Evolutionary conservation across 1,284 basidiomycete species (phyloP).

Genomic region (Coniophora puteana): DNA sequence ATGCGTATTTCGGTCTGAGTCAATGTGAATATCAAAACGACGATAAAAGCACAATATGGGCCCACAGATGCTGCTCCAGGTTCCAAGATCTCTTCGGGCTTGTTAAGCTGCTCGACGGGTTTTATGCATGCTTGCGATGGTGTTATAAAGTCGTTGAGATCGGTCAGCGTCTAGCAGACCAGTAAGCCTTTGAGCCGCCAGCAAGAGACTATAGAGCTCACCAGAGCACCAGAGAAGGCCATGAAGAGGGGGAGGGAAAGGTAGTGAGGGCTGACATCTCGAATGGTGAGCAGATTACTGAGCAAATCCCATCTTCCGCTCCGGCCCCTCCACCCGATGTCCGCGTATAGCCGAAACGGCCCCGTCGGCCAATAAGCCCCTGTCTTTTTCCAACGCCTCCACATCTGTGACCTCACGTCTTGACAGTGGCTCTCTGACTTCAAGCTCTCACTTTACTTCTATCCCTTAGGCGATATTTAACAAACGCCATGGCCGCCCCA

Average conservation of each 20-base stretch:
- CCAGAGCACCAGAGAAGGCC: slow-evolving; percentile 90
- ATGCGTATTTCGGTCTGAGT: slow-evolving; percentile 84
- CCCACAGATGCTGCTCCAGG: slow-evolving; percentile 59
- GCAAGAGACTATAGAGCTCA: slow-evolving; percentile 34
- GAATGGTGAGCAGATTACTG: too few relatives aligned
- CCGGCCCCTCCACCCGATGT: too few relatives aligned
- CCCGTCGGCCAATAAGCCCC: too few relatives aligned
- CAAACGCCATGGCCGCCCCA: too few relatives aligned
- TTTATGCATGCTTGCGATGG: slow-evolving; percentile 98
- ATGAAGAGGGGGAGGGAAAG: slow-evolving; percentile 35
- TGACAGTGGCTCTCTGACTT: too few relatives aligned
- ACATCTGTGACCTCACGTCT: too few relatives aligned
- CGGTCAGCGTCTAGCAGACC: slow-evolving; percentile 73
- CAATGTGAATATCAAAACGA: slow-evolving; percentile 1
- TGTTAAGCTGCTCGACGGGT: slow-evolving; percentile 75
- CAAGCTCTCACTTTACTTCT: too few relatives aligned
- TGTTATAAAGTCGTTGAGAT: slow-evolving; percentile 97
- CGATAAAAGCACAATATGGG: slow-evolving; percentile 10
- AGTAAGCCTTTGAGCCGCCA: slow-evolving; percentile 1
- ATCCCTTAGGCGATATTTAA: too few relatives aligned
- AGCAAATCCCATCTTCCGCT: too few relatives aligned
- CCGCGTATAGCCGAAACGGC: too few relatives aligned
- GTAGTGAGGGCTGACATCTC: neutral
- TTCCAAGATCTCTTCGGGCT: slow-evolving; percentile 37
- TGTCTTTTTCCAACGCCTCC: too few relatives aligned